phyloP scores from a whole-genome alignment of 2,329 filamentous ascomycete genomes.

The Ambrosiella cleistominuta region DNA sequence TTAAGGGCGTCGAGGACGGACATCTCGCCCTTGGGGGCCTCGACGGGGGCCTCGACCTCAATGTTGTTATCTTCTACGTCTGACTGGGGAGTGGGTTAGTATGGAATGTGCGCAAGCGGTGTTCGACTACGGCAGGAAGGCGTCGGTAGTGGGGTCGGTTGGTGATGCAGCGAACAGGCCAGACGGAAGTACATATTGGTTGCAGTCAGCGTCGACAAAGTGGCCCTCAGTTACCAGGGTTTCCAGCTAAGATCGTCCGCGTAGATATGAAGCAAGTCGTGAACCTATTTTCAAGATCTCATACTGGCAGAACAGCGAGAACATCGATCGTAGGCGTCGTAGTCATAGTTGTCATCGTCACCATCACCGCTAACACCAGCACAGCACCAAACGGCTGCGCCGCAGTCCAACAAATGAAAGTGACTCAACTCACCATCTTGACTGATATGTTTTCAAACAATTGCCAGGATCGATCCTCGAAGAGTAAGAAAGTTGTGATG shows the following conservation, averaged over 20 bases:
- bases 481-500: slow-evolving; percentile 31
- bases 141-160: not conserved
- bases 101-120: not conserved
- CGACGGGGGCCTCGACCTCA: slow-evolving; percentile 93
- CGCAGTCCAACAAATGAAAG: not conserved
- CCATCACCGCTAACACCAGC: not conserved
- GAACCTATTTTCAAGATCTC: too few species aligned
- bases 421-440: slow-evolving; percentile 40
- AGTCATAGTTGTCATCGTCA: not conserved
- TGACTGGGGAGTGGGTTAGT: slow-evolving; percentile 43
- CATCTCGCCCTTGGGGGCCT: slow-evolving; percentile 85
- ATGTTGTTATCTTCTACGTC: slow-evolving; percentile 99
- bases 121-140: not conserved
- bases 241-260: too few species aligned
- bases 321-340: not conserved
- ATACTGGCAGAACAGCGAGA: not conserved
- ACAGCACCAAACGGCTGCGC: not conserved
- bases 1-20: slow-evolving; percentile 96
- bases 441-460: slow-evolving; percentile 27
- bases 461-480: slow-evolving; percentile 50
- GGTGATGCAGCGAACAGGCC: too few species aligned
- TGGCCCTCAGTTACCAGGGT: too few species aligned
- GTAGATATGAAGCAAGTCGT: too few species aligned
- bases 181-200: too few species aligned
- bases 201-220: too few species aligned